Evolutionary conservation across 345 rosid genomes (phyloP), one percentile per base, ranked within the genome.

Genomic region (Acer yangbiense): DNA sequence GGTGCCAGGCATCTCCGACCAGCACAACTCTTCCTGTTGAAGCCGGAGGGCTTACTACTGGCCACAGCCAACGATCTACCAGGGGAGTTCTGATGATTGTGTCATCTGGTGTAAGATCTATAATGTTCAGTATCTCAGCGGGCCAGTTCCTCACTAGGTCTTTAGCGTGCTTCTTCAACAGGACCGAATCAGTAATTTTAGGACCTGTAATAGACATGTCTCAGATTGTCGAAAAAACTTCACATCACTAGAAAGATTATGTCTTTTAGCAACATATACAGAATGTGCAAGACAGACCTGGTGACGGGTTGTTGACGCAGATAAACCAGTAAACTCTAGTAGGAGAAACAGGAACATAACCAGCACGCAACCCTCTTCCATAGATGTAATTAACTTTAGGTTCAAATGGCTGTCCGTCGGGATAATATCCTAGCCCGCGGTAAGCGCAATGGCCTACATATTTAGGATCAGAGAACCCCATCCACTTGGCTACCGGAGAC

Each of bases 1-100:
- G 99, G 74, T 95, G 97, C 97, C 98, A 95, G 3, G 99, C 98
- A 77, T 95, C 95, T 65, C 97, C 97, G 1, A 88, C 96, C 18
- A 91, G 85, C 46, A 93, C 98, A 5, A 91, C 87, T 41, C 78
- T 68, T 7, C 95, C 93, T 29, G 79, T 80, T 41, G 95, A 96
- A 70, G 95, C 93, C 0, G 88, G 72, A 73, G 98, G 94, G 83
- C 87, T 85, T 9, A 87, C 61, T 4, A 72, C 84, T 0, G 97
- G 97, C 98, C 99, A 94, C 23, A 90, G 82, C 98, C 99, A 90
- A 39, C 98, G 90, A 81, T 93, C 97, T 21, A 89, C 95, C 7
- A 93, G 89, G 2, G 94, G 95, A 68, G 98, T 91, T 75, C 77
- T 85, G 39, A 87, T 91, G 57, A 96, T 76, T 39, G 94, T 92